phyloP scores from a whole-genome alignment of 1,139 yeast species.

The Pichia sp. region DNA sequence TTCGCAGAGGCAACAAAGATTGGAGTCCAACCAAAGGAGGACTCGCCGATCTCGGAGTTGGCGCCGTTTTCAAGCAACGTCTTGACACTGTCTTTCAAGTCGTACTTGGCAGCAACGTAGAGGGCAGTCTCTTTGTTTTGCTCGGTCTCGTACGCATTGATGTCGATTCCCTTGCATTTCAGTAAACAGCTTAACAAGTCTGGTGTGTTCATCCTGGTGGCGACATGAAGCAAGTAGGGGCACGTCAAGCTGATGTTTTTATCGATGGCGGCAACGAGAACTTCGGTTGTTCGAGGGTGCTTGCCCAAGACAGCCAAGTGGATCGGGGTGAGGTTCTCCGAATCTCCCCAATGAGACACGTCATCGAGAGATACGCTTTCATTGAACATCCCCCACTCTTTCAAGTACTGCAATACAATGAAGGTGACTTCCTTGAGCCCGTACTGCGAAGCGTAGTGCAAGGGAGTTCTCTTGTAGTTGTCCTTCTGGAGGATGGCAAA shows the following conservation, averaged over 20 bases:
- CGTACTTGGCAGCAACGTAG: conserved; percentile 71
- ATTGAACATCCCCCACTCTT: conserved; percentile 50
- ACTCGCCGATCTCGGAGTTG: conserved; percentile 70
- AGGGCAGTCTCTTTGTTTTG: conserved; percentile 70
- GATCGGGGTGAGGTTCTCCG: conserved; percentile 76
- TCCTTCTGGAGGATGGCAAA: conserved; percentile 61
- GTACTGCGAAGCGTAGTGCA: conserved; percentile 87
- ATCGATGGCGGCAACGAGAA: conserved; percentile 48
- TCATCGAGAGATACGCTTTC: conserved; percentile 54
- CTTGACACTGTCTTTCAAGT: conserved; percentile 51
- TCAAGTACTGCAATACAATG: conserved; percentile 50
- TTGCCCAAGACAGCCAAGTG: conserved; percentile 80
- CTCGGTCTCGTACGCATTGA: conserved; percentile 60
- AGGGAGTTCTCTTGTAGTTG: conserved; percentile 74
- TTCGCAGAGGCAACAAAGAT: conserved; percentile 87
- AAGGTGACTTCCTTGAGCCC: conserved; percentile 67
- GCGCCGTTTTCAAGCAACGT: conserved; percentile 60
- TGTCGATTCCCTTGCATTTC: conserved; percentile 54
- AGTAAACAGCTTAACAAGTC: conserved; percentile 55
- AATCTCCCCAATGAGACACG: conserved; percentile 69
- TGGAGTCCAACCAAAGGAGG: conserved; percentile 92
- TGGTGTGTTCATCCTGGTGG: conserved; percentile 65
- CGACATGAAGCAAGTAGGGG: conserved; percentile 58
- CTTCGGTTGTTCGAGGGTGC: conserved; percentile 73
- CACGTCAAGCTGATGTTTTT: conserved; percentile 37